Conservation (phyloP, 164 flowering plant species). For the Chimonanthus praecox region DNA sequence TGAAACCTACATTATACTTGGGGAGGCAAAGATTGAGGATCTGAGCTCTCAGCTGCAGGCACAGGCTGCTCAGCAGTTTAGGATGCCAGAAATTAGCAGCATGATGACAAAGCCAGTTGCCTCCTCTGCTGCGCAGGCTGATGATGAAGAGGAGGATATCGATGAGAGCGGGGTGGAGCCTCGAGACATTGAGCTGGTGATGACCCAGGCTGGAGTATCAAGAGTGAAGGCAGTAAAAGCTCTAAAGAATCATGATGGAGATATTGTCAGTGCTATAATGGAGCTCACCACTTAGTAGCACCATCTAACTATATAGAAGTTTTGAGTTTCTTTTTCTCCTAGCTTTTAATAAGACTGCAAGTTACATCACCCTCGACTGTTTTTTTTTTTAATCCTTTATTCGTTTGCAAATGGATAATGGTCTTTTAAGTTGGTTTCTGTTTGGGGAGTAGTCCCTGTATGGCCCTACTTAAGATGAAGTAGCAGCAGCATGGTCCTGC, state of each 20-base stretch:
- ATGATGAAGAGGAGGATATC: slow-evolving; percentile 77
- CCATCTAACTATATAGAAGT: too few relatives aligned
- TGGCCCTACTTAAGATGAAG: too few relatives aligned
- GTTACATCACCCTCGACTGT: too few relatives aligned
- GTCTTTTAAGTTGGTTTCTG: too few relatives aligned
- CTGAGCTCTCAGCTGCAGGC: slow-evolving; percentile 88
- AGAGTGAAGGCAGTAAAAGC: slow-evolving; percentile 81
- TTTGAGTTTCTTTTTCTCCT: too few relatives aligned
- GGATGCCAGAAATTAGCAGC: slow-evolving; percentile 59
- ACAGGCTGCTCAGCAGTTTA: slow-evolving; percentile 94
- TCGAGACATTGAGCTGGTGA: slow-evolving; percentile 79
- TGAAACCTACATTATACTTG: slow-evolving; percentile 79
- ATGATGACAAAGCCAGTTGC: slow-evolving; percentile 50
- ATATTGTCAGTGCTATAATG: slow-evolving; percentile 92
- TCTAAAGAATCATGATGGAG: slow-evolving; percentile 62
- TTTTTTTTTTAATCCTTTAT: too few relatives aligned
- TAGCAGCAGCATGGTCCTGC: too few relatives aligned
- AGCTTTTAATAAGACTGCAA: too few relatives aligned
- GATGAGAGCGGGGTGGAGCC: slow-evolving; percentile 83
- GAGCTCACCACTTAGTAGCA: slow-evolving; percentile 62
- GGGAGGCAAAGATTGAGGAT: slow-evolving; percentile 93
- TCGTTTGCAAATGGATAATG: too few relatives aligned
- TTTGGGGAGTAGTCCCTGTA: too few relatives aligned
- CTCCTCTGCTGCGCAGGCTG: slow-evolving; percentile 38
- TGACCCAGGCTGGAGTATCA: slow-evolving; percentile 90